Evolutionary conservation across 441 rosid species (phyloP), one percentile per base, ranked within the genome.

Genomic region (Pelargonium cotyledonis): DNA sequence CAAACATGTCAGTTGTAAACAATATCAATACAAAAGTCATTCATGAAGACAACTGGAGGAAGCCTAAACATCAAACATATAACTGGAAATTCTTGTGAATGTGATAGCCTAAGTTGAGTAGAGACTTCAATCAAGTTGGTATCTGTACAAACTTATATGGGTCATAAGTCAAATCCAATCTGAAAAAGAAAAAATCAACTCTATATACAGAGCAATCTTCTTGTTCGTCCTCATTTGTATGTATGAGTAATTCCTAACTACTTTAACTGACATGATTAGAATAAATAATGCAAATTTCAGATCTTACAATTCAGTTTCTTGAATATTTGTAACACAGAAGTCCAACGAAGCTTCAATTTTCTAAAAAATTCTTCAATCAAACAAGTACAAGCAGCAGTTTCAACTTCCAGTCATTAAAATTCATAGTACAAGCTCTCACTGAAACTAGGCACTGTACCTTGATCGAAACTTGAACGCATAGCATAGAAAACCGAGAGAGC

Each of bases 381-480:
- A 23, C 26, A 23, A 23, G 26, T 44, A 46, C 8, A 46, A 2
- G n/a, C 44, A 12, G 35, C 41, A 64, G n/a, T n/a, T 12, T 29
- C 29, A 21, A 16, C 15, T 41, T 21, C 16, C 16, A 38, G 16
- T 29, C 23, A 23, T 4, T 10, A 14, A 71, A 63, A 8, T 8
- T 8, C 15, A 67, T 66, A 65, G 18, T 8, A 16, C 7, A 38
- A 41, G n/a, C 55, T 5, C 55, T 15, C 14, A 51, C 1, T 15
- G 43, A 23, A 43, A 7, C 10, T 5, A 26, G 9, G 58, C 15
- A 2, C 1, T 19, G 1, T 55, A 88, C 95, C 97, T 82, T 77
- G 85, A 75, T 83, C 89, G 78, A 91, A 94, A 73, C 90, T 88
- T 35, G 89, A 73, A 35, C 93, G 95, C 97, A 94, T 94, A 69